phyloP scores from a whole-genome alignment of 2,329 filamentous ascomycete species.

The Paradendryphiella salina region DNA sequence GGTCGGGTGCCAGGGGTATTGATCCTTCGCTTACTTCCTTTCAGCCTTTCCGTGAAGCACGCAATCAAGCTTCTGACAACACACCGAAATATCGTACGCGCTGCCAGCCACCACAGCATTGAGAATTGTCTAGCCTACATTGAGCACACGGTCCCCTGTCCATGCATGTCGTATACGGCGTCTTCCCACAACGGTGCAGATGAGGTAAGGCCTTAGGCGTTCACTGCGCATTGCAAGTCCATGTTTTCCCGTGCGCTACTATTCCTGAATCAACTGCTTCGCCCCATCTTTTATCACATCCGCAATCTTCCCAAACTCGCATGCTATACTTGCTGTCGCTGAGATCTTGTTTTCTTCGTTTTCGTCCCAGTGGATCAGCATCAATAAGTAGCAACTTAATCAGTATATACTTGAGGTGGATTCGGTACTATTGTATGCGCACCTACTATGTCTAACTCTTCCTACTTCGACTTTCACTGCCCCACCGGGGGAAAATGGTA shows the following conservation, averaged over 20 bases:
- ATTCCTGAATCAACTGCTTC: slow-evolving; percentile 11
- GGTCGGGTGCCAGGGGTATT: slow-evolving; percentile 12
- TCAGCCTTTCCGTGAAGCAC: slow-evolving; percentile 16
- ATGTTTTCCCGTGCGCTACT: slow-evolving; percentile 12
- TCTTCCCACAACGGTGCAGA: slow-evolving; percentile 7
- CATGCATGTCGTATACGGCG: slow-evolving; percentile 10
- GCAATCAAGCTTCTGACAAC: slow-evolving; percentile 24
- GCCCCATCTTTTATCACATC: slow-evolving; percentile 10
- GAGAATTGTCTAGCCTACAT: slow-evolving; percentile 12
- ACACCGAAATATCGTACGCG: slow-evolving; percentile 19
- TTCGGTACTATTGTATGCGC: neutral
- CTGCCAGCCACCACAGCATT: slow-evolving; percentile 16
- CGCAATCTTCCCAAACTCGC: neutral
- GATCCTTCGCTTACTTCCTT: slow-evolving; percentile 22
- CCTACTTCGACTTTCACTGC: slow-evolving; percentile 28
- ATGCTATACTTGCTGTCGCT: slow-evolving; percentile 11
- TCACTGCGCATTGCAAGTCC: slow-evolving; percentile 8
- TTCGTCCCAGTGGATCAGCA: neutral
- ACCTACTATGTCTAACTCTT: slow-evolving; percentile 9
- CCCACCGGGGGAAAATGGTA: slow-evolving; percentile 30
- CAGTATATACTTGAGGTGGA: neutral
- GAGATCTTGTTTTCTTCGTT: slow-evolving; percentile 5
- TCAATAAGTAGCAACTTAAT: neutral
- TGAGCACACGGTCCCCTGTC: slow-evolving; percentile 5
- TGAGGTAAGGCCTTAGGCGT: slow-evolving; percentile 18